Base-by-base conservation (phyloP, 371 early-diverging fungal genomes). In the Mortierella sp. region DNA sequence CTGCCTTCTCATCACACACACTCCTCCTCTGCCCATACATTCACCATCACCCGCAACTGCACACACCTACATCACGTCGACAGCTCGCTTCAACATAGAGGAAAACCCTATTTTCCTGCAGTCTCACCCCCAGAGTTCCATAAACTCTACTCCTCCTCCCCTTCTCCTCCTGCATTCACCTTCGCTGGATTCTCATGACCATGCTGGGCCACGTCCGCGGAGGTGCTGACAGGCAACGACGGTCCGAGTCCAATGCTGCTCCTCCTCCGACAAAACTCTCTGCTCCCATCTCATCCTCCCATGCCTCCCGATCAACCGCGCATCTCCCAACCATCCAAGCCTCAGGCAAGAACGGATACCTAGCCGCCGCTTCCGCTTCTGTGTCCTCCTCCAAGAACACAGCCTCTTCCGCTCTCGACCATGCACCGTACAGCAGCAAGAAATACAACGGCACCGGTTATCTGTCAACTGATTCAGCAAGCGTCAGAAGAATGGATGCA, bases 141-240 rank as follows among this genome's bases (percentile, higher is more conserved):
- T 18, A 24, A 68, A 48, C 60, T 60, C 60, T 72, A 49, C 49
- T 24, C 41, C 24, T 73, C 56, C 32, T 24, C 7, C 32, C 32
- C 48, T 29, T 16, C 32, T 35, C 16, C 38, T 16, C 32, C 24
- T 72, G 49, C 46, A 72, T 72, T 35, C 72, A 32, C 72, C 72
- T 72, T 72, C 51, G 29, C 44, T 32, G 35, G 54, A 38, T 24
- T 14, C 70, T 58, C 65, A 82, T 77, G 82, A 77, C 82, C 54
- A 78, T 75, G 74, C 51, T 73, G 60, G 58, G n/a, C 32, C 54
- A 78, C 43, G 48, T 24, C 70, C 83, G 83, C 60, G 78, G 73
- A 70, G 63, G 79, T 41, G 32, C 76, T 12, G 83, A 70, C 55
- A 83, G 54, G 32, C 72, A 75, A 29, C 49, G 68, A 41, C 71